Conservation (phyloP, 306 rosid species). For the Bauhinia variegata region DNA sequence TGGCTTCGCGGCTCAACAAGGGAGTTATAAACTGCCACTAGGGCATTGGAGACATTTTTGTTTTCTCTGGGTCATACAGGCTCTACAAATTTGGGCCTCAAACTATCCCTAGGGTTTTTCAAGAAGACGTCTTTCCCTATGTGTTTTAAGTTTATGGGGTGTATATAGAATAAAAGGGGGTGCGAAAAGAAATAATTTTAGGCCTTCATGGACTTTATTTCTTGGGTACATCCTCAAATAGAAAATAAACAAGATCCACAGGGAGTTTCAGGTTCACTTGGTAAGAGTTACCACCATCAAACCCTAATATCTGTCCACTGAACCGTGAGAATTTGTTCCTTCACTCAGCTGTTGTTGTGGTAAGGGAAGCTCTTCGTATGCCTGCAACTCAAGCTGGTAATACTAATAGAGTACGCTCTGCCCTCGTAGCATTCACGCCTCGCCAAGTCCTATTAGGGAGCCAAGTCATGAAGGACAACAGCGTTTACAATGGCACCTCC, state of each 20-base stretch:
- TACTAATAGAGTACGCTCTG: constrained; percentile 31
- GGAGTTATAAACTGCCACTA: not conserved
- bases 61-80: not conserved
- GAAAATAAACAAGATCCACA: too few relatives aligned
- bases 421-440: constrained; percentile 65
- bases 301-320: constrained; percentile 25
- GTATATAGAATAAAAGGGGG: too few relatives aligned
- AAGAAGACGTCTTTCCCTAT: not conserved
- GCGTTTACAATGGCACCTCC: constrained; percentile 1
- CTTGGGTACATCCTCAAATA: too few relatives aligned
- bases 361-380: constrained; percentile 42
- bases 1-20: not conserved
- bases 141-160: too few relatives aligned
- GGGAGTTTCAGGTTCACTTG: not conserved
- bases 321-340: not conserved
- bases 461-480: constrained; percentile 45
- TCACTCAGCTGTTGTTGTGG: not conserved
- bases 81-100: too few relatives aligned
- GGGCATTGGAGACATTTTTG: not conserved
- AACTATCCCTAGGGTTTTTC: constrained; percentile 18
- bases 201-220: too few relatives aligned
- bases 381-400: constrained; percentile 42
- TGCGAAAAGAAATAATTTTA: too few relatives aligned
- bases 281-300: not conserved
- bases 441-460: constrained; percentile 63